phyloP scores from a whole-genome alignment of 352 stramenopile species.

The Pythium sukuiense region DNA sequence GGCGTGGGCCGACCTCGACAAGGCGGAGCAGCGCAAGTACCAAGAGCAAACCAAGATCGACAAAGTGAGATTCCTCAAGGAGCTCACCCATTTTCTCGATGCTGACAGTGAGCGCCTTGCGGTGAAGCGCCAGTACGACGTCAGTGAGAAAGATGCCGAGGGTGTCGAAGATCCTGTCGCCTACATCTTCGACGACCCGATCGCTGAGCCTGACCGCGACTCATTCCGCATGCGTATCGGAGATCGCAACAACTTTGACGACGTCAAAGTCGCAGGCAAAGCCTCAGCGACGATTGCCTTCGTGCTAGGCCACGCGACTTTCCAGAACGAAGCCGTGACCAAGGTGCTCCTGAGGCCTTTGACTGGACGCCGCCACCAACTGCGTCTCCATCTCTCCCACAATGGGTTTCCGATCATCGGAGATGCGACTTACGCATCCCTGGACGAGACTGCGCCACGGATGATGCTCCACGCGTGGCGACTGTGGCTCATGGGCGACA shows the following conservation, averaged over 20 bases:
- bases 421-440: slow-evolving; percentile 70
- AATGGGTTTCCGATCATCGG: slow-evolving; percentile 76
- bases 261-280: slow-evolving; percentile 33
- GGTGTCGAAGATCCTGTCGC: slow-evolving; percentile 47
- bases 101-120: slow-evolving; percentile 43
- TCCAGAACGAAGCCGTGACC: slow-evolving; percentile 61
- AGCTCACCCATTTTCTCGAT: slow-evolving; percentile 57
- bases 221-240: slow-evolving; percentile 76
- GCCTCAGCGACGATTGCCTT: slow-evolving; percentile 75
- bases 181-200: slow-evolving; percentile 79
- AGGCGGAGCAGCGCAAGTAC: slow-evolving; percentile 50
- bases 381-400: slow-evolving; percentile 78
- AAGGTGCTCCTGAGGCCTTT: slow-evolving; percentile 82
- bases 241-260: slow-evolving; percentile 22
- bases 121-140: slow-evolving; percentile 56
- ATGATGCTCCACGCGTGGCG: slow-evolving; percentile 88
- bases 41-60: slow-evolving; percentile 41
- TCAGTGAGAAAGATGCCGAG: slow-evolving; percentile 8
- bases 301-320: slow-evolving; percentile 63
- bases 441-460: slow-evolving; percentile 60
- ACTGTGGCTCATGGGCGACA: slow-evolving; percentile 62
- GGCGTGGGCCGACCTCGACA: slow-evolving; percentile 49
- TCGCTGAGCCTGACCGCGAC: slow-evolving; percentile 58
- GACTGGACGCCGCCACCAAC: slow-evolving; percentile 80
- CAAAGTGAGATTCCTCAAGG: slow-evolving; percentile 52